Conservation (phyloP, 257 asterid genomes). For the Penstemon eatonii region DNA sequence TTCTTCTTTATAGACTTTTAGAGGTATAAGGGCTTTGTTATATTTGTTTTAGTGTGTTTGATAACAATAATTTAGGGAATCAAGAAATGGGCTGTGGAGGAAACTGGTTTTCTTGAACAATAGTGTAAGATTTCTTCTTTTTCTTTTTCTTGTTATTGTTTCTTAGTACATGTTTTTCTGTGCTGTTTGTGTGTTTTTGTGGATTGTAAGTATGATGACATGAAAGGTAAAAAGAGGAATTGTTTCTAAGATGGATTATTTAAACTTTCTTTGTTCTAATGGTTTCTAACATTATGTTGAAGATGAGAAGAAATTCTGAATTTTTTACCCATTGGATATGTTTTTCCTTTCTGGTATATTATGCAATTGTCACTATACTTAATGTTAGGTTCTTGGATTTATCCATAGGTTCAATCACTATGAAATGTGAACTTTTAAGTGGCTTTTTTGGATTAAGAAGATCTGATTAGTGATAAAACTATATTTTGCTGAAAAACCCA, state of each 20-base stretch:
- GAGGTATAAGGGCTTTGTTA: not conserved
- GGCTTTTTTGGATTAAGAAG: too few relatives aligned
- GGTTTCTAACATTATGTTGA: not conserved
- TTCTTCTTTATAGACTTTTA: not conserved
- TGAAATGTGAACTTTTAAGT: too few relatives aligned
- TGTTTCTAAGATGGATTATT: not conserved
- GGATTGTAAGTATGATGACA: not conserved
- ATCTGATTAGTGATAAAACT: too few relatives aligned
- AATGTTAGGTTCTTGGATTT: too few relatives aligned
- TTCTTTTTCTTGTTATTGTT: not conserved
- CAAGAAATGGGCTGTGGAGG: slow-evolving; percentile 39
- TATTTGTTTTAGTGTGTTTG: not conserved
- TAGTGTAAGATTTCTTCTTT: slow-evolving; percentile 7
- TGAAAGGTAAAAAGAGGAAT: not conserved
- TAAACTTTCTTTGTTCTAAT: too few relatives aligned
- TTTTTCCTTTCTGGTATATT: too few relatives aligned
- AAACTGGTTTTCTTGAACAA: slow-evolving; percentile 39
- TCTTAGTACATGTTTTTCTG: not conserved
- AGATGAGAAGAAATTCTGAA: too few relatives aligned
- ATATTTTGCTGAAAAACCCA: too few relatives aligned
- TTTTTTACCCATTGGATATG: too few relatives aligned
- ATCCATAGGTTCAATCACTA: too few relatives aligned
- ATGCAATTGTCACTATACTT: too few relatives aligned
- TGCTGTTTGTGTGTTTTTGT: not conserved
- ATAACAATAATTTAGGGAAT: slow-evolving; percentile 14